phyloP scores from a whole-genome alignment of 2,329 filamentous ascomycete species.

The Cordyceps sp. region DNA sequence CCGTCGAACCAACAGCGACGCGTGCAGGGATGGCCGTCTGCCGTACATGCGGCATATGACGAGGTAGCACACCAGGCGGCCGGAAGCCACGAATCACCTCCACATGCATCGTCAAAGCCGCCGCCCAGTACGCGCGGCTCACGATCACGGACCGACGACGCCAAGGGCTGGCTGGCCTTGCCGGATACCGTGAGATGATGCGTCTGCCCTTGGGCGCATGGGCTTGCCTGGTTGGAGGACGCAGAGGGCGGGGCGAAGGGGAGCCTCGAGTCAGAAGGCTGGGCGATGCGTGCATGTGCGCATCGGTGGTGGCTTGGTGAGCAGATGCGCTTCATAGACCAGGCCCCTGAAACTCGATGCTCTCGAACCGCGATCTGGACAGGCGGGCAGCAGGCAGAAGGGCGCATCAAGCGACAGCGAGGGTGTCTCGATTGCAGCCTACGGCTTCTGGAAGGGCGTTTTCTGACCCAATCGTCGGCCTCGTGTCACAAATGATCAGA shows the following conservation, averaged over 20 bases:
- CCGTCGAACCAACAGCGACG: not conserved
- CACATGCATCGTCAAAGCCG: no score
- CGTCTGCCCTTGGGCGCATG: not conserved
- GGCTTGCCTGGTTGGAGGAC: not conserved
- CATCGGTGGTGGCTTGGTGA: not conserved
- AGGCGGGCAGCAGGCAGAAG: no score
- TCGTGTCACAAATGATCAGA: not conserved
- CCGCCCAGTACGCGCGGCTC: no score
- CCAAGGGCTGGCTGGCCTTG: no score
- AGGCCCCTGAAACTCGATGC: no score
- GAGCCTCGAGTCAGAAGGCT: not conserved
- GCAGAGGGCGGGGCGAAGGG: not conserved
- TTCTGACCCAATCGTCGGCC: not conserved
- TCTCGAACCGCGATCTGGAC: no score
- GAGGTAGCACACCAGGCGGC: not conserved
- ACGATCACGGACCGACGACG: no score
- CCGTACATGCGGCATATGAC: not conserved
- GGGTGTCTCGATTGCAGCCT: no score
- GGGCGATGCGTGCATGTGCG: not conserved
- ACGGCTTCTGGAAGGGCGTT: slow-evolving; percentile 1
- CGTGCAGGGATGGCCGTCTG: not conserved
- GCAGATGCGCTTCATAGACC: no score
- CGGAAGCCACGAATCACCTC: not conserved
- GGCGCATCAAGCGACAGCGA: no score
- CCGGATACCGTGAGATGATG: no score